Conservation (phyloP, 2,329 filamentous ascomycete species). For the Bipolaris oryzae region DNA sequence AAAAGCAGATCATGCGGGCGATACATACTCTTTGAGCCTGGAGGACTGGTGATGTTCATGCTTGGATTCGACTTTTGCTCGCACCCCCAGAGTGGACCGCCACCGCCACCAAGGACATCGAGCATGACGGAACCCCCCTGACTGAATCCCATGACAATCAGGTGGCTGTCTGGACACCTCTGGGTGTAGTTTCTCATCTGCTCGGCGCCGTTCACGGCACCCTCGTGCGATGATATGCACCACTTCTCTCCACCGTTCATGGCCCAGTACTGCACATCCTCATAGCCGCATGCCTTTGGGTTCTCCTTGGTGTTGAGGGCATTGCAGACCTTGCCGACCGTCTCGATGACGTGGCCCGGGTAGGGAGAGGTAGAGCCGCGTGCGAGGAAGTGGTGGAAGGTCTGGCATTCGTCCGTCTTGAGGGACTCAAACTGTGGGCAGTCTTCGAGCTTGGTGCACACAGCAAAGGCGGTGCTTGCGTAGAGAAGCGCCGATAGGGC, state of each 20-base stretch:
- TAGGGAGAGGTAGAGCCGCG: conserved; percentile 37
- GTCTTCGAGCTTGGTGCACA: conserved; percentile 37
- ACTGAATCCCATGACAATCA: conserved; percentile 37
- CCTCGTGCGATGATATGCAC: conserved; percentile 36
- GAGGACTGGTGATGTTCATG: conserved; percentile 28
- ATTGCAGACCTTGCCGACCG: conserved; percentile 34
- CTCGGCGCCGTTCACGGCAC: conserved; percentile 31
- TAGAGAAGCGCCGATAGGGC: conserved; percentile 26
- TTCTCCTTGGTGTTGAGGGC: conserved; percentile 30
- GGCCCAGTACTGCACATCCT: conserved; percentile 35
- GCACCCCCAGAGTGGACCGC: conserved; percentile 34
- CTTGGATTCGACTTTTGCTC: conserved; percentile 27
- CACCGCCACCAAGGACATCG: conserved; percentile 35
- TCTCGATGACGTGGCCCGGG: conserved; percentile 36
- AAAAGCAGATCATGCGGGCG: too few relatives aligned
- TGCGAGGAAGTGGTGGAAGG: conserved; percentile 34
- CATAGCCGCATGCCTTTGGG: conserved; percentile 34
- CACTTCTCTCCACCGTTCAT: conserved; percentile 33
- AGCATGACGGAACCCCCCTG: conserved; percentile 35
- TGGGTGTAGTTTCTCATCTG: conserved; percentile 39
- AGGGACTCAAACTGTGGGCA: conserved; percentile 31
- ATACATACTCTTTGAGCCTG: conserved; percentile 31
- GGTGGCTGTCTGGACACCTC: conserved; percentile 34
- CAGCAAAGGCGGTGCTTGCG: conserved; percentile 23
- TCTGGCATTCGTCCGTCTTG: conserved; percentile 33